Evolutionary conservation across 2,329 filamentous ascomycete species (phyloP), one percentile per base, ranked within the genome.

Genomic region (Calcarisporium arbuscula): DNA sequence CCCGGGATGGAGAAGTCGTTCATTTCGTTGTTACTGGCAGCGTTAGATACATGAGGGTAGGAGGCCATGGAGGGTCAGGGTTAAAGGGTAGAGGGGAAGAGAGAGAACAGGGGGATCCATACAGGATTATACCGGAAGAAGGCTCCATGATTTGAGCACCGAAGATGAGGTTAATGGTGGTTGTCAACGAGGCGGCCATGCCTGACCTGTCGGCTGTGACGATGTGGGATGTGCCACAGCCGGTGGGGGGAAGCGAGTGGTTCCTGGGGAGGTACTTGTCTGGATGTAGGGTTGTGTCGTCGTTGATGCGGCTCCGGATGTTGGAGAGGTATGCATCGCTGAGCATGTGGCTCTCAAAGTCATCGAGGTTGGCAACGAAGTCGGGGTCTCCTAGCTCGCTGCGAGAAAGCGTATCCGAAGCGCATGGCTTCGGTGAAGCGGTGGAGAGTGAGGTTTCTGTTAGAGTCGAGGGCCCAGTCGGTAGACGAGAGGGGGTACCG

Each of bases 1-100:
- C 77, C 77, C 1, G 90, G 89, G 49, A 94, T 88, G 31, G 81
- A 86, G 65, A 95, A 95, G 63, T 94, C 87, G 65, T 80, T 73
- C 70, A 77, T 77, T 58, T 82, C 72, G 56, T 79, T 68, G 58
- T 80, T 82, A 18, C 60, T 64, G 23, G 10, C 45, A 39, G 6
- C 4, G 2, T 33, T 6, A 27, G 33, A 19, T 19, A 11, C 15
- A 12, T 14, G 19, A 18, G 14, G 19, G 14, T 16, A 21, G 14
- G 14, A 28, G 17, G 19, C 7, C 8, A 5, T 27, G 2, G 8
- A n/a, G n/a, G n/a, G n/a, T n/a, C n/a, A n/a, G n/a, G 4, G n/a
- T 6, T 31, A 6, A 8, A 2, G 6, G 4, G 9, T 15, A 8
- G 19, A 26, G 14, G 14, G 16, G 12, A 8, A 11, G 4, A n/a